Base-by-base conservation (phyloP, 129 eudicot genomes). In the Lactuca sativa region DNA sequence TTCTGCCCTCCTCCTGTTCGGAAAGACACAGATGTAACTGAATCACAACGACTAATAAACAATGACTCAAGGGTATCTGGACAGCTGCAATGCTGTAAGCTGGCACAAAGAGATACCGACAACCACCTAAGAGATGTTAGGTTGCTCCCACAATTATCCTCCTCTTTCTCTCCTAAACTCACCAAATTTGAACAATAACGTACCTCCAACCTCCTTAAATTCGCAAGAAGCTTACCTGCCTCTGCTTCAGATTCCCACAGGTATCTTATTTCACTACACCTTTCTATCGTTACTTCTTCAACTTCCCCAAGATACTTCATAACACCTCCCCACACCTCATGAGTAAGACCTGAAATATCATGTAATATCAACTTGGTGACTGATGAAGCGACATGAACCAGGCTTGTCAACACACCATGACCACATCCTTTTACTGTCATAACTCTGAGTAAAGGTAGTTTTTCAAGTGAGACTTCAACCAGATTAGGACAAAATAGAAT, bases 121-220 rank as follows among this genome's bases (percentile, higher is more conserved):
- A 70, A 44, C 21, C 6, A 44, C 56, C 15, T 70, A 31, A 70
- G 34, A 38, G 65, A 70, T 56, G 25, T 43, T 56, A 70, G 55
- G 44, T 57, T 43, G 58, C 58, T 40, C 47, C 12, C 5, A 13
- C 18, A 31, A 58, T 44, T 12, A 56, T 69, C 75, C 11, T 70
- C 66, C 25, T 70, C 57, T 31, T 70, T 44, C 66, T 70, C 75
- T 58, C 58, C 74, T 40, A 69, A 56, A 12, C 74, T 38, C 10
- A 21, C 30, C 30, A 69, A 69, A 5, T 41, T n/a, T 58, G 18
- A 7, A 58, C 75, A 57, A 25, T 5, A 0, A 0, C 15, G 0
- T 14, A 59, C 58, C 9, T n/a, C 6, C 48, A 70, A 57, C 8
- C 18, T 59, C 66, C 48, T 56, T 43, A 70, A 25, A n/a, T 70